Evolutionary conservation across 2,329 filamentous ascomycete genomes (phyloP).

Genomic region (Penicillium sp.): DNA sequence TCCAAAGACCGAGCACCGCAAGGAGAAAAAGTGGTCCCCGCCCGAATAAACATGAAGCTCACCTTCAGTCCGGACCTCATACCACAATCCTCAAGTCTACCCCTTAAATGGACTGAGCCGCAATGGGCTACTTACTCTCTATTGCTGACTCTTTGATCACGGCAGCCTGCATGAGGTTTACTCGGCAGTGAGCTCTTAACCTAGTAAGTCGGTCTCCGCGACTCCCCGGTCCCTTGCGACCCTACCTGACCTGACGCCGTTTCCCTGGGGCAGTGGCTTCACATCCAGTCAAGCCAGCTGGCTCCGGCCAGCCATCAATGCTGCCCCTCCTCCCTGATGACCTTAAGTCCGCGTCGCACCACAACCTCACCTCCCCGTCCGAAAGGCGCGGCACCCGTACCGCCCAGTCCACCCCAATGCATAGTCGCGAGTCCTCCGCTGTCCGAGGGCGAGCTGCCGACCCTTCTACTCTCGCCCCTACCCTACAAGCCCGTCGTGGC

Average conservation of each 20-base stretch:
- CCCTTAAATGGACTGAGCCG: conserved; percentile 14
- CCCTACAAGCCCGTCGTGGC: conserved; percentile 36
- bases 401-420: conserved; percentile 35
- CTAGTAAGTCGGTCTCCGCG: conserved; percentile 12
- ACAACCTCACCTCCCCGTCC: conserved; percentile 34
- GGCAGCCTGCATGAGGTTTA: conserved; percentile 16
- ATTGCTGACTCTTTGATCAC: conserved; percentile 12
- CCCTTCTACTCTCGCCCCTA: conserved; percentile 31
- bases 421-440: conserved; percentile 43
- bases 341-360: conserved; percentile 34
- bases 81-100: not conserved
- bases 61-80: conserved; percentile 1
- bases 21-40: conserved; percentile 13
- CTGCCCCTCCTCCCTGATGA: conserved; percentile 42
- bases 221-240: conserved; percentile 8
- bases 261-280: conserved; percentile 30
- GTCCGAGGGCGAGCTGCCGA: conserved; percentile 41
- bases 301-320: conserved; percentile 34
- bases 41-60: conserved; percentile 15
- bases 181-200: conserved; percentile 16
- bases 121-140: conserved; percentile 8
- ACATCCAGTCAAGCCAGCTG: conserved; percentile 36
- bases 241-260: not conserved
- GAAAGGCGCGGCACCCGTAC: conserved; percentile 37
- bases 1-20: not conserved